A percentile compares a stretch with the other conserved stretches of the same genome.
Conservation (phyloP, 257 asterid genomes). For the Asclepias syriaca region DNA sequence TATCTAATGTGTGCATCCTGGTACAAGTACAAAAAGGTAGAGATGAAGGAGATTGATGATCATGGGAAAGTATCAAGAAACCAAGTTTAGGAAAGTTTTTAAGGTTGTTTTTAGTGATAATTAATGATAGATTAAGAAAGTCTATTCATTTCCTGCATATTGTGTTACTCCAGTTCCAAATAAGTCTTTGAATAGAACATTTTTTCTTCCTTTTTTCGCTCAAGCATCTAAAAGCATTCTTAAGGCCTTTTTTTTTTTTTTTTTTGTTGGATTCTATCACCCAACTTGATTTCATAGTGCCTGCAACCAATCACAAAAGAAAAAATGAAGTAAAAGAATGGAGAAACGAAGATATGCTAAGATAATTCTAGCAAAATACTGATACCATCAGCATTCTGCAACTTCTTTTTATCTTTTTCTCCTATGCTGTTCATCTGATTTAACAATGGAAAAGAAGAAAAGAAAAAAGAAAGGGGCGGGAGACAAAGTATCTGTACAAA, state of each 20-base stretch:
- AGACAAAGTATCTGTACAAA: slow-evolving; percentile 10
- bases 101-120: background rate
- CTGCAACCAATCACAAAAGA: background rate
- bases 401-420: background rate
- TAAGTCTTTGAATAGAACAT: background rate
- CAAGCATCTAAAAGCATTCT: background rate
- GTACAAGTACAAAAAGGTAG: slow-evolving; percentile 58
- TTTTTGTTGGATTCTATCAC: too few relatives aligned
- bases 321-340: background rate
- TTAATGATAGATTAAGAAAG: background rate
- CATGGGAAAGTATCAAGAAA: slow-evolving; percentile 11
- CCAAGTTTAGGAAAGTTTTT: background rate
- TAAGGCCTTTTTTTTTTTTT: too few relatives aligned
- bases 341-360: background rate
- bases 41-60: slow-evolving; percentile 25
- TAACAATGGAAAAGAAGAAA: background rate
- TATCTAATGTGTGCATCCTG: slow-evolving; percentile 60
- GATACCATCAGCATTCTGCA: background rate
- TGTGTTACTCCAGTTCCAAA: background rate
- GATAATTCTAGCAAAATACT: background rate
- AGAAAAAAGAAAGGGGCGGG: background rate
- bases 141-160: background rate
- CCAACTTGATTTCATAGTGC: background rate
- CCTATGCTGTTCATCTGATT: background rate
- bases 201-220: too few relatives aligned